These are phyloP conservation scores for Phyllosticta capitalensis DNA, from an alignment of 2,329 filamentous ascomycete species.

Conservation along the genomic window DNA sequence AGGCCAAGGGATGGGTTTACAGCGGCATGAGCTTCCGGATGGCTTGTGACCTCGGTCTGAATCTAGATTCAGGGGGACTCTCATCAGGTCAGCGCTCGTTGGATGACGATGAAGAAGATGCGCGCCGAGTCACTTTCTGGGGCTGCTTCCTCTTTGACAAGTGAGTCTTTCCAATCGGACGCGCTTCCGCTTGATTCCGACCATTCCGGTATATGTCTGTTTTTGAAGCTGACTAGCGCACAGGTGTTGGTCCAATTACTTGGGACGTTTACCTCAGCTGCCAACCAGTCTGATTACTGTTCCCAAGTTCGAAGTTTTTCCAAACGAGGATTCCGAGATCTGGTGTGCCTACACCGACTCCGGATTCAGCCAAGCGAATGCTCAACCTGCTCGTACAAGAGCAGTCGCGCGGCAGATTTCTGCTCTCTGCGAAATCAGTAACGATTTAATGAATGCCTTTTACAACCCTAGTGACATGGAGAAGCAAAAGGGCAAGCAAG, in stretches of 20 bases:
- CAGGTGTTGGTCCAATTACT: conserved; percentile 90
- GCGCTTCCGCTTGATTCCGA: background rate
- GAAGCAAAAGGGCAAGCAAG: conserved; percentile 59
- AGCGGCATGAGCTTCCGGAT: conserved; percentile 98
- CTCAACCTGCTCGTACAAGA: conserved; percentile 74
- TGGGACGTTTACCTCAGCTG: conserved; percentile 82
- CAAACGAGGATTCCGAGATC: conserved; percentile 70
- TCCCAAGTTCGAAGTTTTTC: conserved; percentile 84
- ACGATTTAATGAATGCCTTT: conserved; percentile 79
- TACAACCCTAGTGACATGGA: conserved; percentile 67
- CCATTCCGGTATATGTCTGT: too few relatives aligned
- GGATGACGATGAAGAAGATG: conserved; percentile 78
- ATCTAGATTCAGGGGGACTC: conserved; percentile 66
- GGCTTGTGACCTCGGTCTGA: conserved; percentile 88
- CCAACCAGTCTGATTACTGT: conserved; percentile 71
- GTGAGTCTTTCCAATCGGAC: conserved; percentile 26
- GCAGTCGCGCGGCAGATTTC: conserved; percentile 74
- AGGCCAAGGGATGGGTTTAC: conserved; percentile 96
- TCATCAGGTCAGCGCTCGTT: conserved; percentile 47
- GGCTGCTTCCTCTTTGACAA: conserved; percentile 98
- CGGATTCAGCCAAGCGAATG: conserved; percentile 61
- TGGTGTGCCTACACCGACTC: conserved; percentile 87
- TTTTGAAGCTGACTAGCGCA: conserved; percentile 9
- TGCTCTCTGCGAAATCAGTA: conserved; percentile 84
- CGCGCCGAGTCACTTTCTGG: conserved; percentile 88